Evolutionary conservation across 805 yeast genomes (phyloP).

Genomic region (Ogataea minuta): DNA sequence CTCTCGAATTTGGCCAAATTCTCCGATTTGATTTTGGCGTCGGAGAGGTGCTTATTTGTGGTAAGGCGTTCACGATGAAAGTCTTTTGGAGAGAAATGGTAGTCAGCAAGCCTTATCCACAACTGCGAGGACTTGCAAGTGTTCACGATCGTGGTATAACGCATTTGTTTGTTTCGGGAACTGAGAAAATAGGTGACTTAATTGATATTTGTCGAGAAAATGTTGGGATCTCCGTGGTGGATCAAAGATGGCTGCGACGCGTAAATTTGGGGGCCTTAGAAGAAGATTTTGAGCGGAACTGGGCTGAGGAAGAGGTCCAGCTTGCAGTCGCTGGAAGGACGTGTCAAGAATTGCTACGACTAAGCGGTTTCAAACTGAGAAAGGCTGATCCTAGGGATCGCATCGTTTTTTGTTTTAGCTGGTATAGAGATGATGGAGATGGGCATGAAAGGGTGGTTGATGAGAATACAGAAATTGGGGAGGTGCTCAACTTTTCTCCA

Average conservation of each 20-base stretch:
- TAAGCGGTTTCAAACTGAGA: too few species aligned
- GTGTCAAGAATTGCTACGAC: too few species aligned
- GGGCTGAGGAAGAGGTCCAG: conserved; percentile 1
- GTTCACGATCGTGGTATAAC: background rate
- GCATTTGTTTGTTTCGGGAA: conserved; percentile 1
- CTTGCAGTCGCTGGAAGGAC: background rate
- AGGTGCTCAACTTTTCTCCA: background rate
- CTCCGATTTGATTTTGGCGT: conserved; percentile 1
- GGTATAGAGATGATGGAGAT: background rate
- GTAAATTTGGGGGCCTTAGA: conserved; percentile 1
- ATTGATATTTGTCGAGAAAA: conserved; percentile 3
- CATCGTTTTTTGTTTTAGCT: conserved; percentile 2
- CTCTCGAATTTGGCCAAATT: conserved; percentile 8
- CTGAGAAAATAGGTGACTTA: conserved; percentile 1
- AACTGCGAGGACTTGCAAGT: conserved; percentile 2
- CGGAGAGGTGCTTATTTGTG: conserved; percentile 5
- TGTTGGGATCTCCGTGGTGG: background rate
- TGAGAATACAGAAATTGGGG: background rate
- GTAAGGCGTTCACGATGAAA: conserved; percentile 10
- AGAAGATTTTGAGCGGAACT: conserved; percentile 1
- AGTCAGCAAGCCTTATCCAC: conserved; percentile 2
- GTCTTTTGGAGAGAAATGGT: conserved; percentile 9
- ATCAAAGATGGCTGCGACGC: conserved; percentile 1
- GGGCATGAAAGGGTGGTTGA: background rate
- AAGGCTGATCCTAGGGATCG: background rate